A percentile compares a stretch with the other conserved stretches of the same genome.
phyloP scores from a whole-genome alignment of 129 eudicot species.

The Flaveria ramosissima region DNA sequence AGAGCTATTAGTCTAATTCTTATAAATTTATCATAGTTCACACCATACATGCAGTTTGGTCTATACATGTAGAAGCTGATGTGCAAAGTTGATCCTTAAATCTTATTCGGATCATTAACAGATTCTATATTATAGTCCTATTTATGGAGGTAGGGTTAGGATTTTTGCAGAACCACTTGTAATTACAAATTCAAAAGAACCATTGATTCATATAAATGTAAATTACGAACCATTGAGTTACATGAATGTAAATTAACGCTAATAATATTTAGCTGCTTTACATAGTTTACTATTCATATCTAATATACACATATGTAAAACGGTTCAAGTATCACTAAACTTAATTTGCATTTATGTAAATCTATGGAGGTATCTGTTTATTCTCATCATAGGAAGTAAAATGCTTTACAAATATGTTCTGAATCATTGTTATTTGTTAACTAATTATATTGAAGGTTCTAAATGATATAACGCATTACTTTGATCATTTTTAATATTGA shows the following conservation, averaged over 20 bases:
- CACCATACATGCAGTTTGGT: neutral
- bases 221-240: too few species aligned
- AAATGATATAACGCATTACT: neutral
- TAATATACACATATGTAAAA: too few species aligned
- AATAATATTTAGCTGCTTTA: too few species aligned
- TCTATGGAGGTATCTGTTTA: constrained; percentile 4
- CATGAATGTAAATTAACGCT: too few species aligned
- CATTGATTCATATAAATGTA: too few species aligned
- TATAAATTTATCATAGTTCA: neutral
- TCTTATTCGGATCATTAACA: neutral
- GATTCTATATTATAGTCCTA: too few species aligned
- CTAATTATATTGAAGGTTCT: constrained; percentile 2
- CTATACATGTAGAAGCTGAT: neutral
- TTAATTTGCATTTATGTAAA: too few species aligned
- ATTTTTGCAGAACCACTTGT: too few species aligned
- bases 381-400: constrained; percentile 10
- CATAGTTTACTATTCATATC: too few species aligned
- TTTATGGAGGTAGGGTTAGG: too few species aligned
- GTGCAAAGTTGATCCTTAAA: neutral
- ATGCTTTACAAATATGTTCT: neutral
- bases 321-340: too few species aligned
- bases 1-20: neutral
- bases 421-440: neutral
- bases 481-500: neutral
- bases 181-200: too few species aligned